These are phyloP conservation scores for Huntiella bhutanensis DNA, from an alignment of 2,329 filamentous ascomycete species.

Conservation along the genomic window DNA sequence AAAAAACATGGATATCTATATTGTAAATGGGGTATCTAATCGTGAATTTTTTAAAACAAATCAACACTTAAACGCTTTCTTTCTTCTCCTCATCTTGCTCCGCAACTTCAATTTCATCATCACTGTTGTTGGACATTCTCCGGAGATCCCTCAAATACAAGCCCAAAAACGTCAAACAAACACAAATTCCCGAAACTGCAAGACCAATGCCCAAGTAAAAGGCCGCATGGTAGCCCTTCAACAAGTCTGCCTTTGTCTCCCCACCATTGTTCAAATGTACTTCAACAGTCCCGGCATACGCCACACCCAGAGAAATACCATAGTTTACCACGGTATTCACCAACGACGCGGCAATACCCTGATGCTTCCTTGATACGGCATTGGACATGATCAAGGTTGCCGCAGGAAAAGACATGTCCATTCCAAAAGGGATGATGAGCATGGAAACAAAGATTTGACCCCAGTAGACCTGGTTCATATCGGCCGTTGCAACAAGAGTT, in stretches of 20 bases:
- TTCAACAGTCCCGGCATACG: slow-evolving; percentile 47
- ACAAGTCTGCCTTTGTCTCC: slow-evolving; percentile 14
- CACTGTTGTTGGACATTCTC: neutral
- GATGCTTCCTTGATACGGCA: slow-evolving; percentile 25
- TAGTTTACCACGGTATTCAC: slow-evolving; percentile 52
- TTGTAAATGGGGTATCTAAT: neutral
- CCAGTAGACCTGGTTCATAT: slow-evolving; percentile 43
- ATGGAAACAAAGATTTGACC: slow-evolving; percentile 39
- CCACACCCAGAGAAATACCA: slow-evolving; percentile 44
- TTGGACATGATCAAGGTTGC: slow-evolving; percentile 42
- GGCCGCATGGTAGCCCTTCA: slow-evolving; percentile 21
- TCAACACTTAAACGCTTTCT: neutral
- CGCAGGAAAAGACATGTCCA: slow-evolving; percentile 49
- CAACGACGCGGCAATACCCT: slow-evolving; percentile 31
- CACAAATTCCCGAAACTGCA: slow-evolving; percentile 19
- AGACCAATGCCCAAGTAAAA: slow-evolving; percentile 25
- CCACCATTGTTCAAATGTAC: slow-evolving; percentile 17
- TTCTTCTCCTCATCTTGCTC: slow-evolving; percentile 9
- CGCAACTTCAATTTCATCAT: slow-evolving; percentile 1
- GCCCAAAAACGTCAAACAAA: slow-evolving; percentile 13
- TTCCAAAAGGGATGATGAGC: slow-evolving; percentile 40
- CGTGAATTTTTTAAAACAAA: neutral
- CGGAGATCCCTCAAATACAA: slow-evolving; percentile 5
- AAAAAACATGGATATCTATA: neutral
- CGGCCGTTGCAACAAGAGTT: slow-evolving; percentile 26